Evolutionary conservation across 768 basidiomycete genomes (phyloP), one percentile per base, ranked within the genome.

Genomic region (Leccinum pellstonianum): DNA sequence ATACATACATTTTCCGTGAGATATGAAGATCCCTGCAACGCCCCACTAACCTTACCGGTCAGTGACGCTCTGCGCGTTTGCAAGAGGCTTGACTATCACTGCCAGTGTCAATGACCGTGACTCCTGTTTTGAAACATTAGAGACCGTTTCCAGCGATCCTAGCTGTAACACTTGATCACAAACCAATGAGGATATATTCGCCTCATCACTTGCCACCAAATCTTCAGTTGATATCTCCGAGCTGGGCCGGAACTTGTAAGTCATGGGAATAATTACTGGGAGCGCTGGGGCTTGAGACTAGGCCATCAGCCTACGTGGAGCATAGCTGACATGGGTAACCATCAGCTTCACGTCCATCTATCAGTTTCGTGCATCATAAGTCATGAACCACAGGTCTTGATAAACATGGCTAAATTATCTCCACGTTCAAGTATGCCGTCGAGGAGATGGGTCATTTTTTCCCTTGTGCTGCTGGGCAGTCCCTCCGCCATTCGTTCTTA

Each of bases 391-490:
- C 56, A 47, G 56, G 51, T 38, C 33, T 31, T 37, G 37, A 29
- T 41, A 67, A 67, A 67, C 56, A 67, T 29, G 41, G 25, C 15
- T 29, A 43, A 64, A 67, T 33, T 12, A 5, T 21, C 29, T 38
- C n/a, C 15, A n/a, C 50, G 41, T 53, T 60, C 63, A 67, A 68
- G 63, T 62, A 54, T 23, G 37, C 19, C 15, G 43, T 41, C 55
- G 56, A 43, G 21, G 50, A 12, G 3, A 14, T 14, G 12, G 1
- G 38, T 3, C 6, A 12, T 56, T 37, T 50, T 50, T 51, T 47
- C 46, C 38, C 21, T 9, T 52, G 62, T 61, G 15, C 64, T 68
- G 67, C 54, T 41, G 61, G 52, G n/a, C 57, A 54, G 64, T 60
- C 46, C 50, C 47, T 12, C 25, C 23, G 33, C 29, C 54, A n/a